Conservation (phyloP, 805 yeast genomes). For the Teunomyces atbi region DNA sequence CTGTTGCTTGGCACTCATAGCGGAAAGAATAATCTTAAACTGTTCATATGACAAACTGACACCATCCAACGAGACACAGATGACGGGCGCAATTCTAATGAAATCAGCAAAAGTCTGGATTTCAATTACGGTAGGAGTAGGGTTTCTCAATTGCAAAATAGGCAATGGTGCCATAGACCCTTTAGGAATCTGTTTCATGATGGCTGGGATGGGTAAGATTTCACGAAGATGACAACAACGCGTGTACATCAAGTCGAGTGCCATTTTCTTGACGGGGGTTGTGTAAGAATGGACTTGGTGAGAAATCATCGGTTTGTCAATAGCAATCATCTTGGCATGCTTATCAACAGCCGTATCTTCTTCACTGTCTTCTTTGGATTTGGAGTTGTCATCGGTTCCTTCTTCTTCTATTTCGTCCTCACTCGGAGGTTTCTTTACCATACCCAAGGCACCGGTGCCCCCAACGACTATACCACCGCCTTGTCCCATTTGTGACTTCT, state of each 20-base stretch:
- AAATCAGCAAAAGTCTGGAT: slow-evolving; percentile 87
- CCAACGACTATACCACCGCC: slow-evolving; percentile 78
- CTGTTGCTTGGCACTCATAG: slow-evolving; percentile 63
- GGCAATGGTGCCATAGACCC: slow-evolving; percentile 76
- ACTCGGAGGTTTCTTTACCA: slow-evolving; percentile 19
- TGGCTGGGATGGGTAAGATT: slow-evolving; percentile 88
- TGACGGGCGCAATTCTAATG: slow-evolving; percentile 78
- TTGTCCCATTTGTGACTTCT: slow-evolving; percentile 37
- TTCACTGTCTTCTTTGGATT: slow-evolving; percentile 10
- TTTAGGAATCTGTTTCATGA: slow-evolving; percentile 74
- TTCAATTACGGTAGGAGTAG: slow-evolving; percentile 88
- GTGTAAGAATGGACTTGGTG: slow-evolving; percentile 20
- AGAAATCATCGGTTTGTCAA: slow-evolving; percentile 33
- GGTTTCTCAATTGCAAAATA: slow-evolving; percentile 70
- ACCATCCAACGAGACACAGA: slow-evolving; percentile 75
- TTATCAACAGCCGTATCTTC: slow-evolving; percentile 21
- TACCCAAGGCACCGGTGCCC: slow-evolving; percentile 65
- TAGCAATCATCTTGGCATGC: slow-evolving; percentile 24
- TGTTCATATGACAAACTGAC: slow-evolving; percentile 71
- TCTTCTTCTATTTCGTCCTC: slow-evolving; percentile 13
- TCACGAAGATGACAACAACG: slow-evolving; percentile 92
- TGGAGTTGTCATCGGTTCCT: slow-evolving; percentile 8
- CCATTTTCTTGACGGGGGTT: slow-evolving; percentile 42
- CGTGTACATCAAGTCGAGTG: slow-evolving; percentile 76
- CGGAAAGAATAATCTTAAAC: slow-evolving; percentile 68